Conservation (phyloP, 768 basidiomycete genomes). For the Mycena leptocephala region DNA sequence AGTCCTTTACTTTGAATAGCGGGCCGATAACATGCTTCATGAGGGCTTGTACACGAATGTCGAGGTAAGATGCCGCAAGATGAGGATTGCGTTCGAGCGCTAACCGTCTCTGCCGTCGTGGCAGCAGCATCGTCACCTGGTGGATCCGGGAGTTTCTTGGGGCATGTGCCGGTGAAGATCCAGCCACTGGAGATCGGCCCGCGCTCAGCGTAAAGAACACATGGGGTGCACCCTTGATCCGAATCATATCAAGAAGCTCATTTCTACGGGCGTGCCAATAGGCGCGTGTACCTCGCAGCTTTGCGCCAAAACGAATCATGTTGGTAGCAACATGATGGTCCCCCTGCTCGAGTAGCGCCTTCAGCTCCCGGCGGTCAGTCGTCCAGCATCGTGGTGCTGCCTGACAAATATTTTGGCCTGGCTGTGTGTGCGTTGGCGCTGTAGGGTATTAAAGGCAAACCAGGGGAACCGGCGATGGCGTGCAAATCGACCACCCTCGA, state of each 20-base stretch:
- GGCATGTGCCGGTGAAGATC: conserved; percentile 41
- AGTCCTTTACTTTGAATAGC: conserved; percentile 34
- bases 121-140: conserved; percentile 28
- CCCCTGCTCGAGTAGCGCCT: too few relatives aligned
- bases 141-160: conserved; percentile 6
- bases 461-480: conserved; percentile 29
- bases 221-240: conserved; percentile 17
- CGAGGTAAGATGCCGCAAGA: conserved; percentile 41
- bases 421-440: conserved; percentile 8
- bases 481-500: conserved; percentile 25
- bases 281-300: conserved; percentile 24
- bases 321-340: conserved; percentile 1
- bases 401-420: conserved; percentile 17
- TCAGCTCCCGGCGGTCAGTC: conserved; percentile 15
- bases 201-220: conserved; percentile 28
- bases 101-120: conserved; percentile 21
- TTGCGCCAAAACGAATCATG: conserved; percentile 25
- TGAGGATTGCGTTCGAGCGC: conserved; percentile 43
- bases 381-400: conserved; percentile 24
- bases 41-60: conserved; percentile 35
- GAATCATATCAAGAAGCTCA: conserved; percentile 1
- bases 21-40: conserved; percentile 34
- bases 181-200: too few relatives aligned
- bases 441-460: conserved; percentile 34
- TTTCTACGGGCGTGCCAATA: too few relatives aligned